Evolutionary conservation across 768 basidiomycete species (phyloP), one percentile per base, ranked within the genome.

Genomic region (Lepiota venenata): DNA sequence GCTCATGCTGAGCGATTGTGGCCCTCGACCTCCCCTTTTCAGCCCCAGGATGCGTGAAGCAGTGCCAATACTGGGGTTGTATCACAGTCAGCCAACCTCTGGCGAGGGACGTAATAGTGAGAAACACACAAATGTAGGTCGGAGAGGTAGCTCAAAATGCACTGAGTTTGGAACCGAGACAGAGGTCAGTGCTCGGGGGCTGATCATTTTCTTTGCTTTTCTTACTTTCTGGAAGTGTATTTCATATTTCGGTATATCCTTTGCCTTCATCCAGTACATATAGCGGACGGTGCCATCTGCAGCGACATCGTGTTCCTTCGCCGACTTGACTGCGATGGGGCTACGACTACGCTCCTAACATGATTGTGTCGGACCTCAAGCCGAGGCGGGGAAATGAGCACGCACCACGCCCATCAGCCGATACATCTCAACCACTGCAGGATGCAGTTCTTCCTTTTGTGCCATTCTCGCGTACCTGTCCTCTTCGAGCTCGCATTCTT

Each of bases 181-280:
- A 11, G 48, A 27, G 41, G 16, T 18, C 40, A 38, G 27, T 50
- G 35, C 51, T 39, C 1, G 29, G 15, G 36, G 25, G 25, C 25
- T 25, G 25, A 25, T 5, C 25, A 5, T 2, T 2, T 32, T 11
- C 32, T 8, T 32, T 7, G 10, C 32, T 32, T 7, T 32, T 32
- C 66, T 47, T 47, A 86, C 91, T 72, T 91, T 93, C 61, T 93
- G 91, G 66, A 87, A 93, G 18, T 83, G 79, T 3, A 82, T 65
- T 40, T 82, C 83, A 64, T 88, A 88, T 60, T 77, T 74, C 1
- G 85, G 84, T 52, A 84, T 76, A 57, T 82, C 77, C 56, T 80
- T 78, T 2, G 89, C 85, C 64, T 83, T 81, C 85, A 91, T 88
- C 91, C 91, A 93, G 62, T 82, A 88, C 79, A 85, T 82, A 52